Percentiles rank a stretch among this genome's conserved stretches.
Conservation (phyloP, 192 early-diverging fungal genomes). For the Linnemannia exigua region DNA sequence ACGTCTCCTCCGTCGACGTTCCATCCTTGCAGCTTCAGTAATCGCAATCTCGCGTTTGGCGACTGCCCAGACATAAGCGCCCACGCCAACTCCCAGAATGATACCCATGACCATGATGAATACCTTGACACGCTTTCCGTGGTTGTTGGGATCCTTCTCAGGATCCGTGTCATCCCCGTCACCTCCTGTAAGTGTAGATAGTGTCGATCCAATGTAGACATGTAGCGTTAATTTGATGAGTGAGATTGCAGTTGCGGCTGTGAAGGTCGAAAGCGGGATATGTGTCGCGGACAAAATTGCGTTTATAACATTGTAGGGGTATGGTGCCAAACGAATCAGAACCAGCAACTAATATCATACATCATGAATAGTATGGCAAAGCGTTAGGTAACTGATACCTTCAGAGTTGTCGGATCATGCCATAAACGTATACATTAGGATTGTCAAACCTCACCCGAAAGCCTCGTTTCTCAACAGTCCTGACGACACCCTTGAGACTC, state of each 20-base stretch:
- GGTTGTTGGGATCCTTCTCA: conserved; percentile 9
- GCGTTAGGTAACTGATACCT: not conserved
- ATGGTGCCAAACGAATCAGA: conserved; percentile 79
- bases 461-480: conserved; percentile 72
- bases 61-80: conserved; percentile 63
- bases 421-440: too few species aligned
- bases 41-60: conserved; percentile 58
- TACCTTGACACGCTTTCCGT: conserved; percentile 36
- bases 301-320: conserved; percentile 78
- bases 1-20: conserved; percentile 33
- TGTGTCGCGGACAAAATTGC: conserved; percentile 68
- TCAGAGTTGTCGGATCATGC: too few species aligned
- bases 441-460: conserved; percentile 63
- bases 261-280: conserved; percentile 61
- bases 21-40: conserved; percentile 20
- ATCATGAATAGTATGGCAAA: not conserved
- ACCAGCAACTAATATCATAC: conserved; percentile 65
- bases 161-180: conserved; percentile 40
- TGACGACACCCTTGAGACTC: conserved; percentile 63
- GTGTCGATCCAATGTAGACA: conserved; percentile 72
- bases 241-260: conserved; percentile 67
- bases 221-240: conserved; percentile 70
- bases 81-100: conserved; percentile 61
- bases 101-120: conserved; percentile 34
- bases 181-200: conserved; percentile 61